Percentiles rank a stretch among this genome's conserved stretches.
These are phyloP conservation scores for sorghum (Sorghum bicolor) DNA, from an alignment of 176 grass and related monocot species.

Conservation along the genomic window Sorghum_bicolor_NCBIv3 NC_012877.2:17127501-17128000, in stretches of 20 bases:
- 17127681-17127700: neutral
- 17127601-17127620: neutral
- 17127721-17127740: neutral
- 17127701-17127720: no score
- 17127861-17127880: neutral
- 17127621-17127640: neutral
- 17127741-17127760: neutral
- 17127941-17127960: neutral
- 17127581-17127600: slow-evolving; percentile 18
- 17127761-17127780: neutral
- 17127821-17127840: neutral
- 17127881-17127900: neutral
- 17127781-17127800: neutral
- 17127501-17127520: slow-evolving; percentile 98
- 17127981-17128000: neutral
- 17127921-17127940: neutral
- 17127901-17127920: neutral
- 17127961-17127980: neutral
- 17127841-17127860: neutral
- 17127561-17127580: slow-evolving; percentile 10
- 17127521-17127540: slow-evolving; percentile 94
- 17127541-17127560: slow-evolving; percentile 70
- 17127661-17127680: neutral
- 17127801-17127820: neutral
- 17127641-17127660: neutral